Conservation (phyloP, 2,329 filamentous ascomycete genomes). For the Teratosphaeria gauchensis region DNA sequence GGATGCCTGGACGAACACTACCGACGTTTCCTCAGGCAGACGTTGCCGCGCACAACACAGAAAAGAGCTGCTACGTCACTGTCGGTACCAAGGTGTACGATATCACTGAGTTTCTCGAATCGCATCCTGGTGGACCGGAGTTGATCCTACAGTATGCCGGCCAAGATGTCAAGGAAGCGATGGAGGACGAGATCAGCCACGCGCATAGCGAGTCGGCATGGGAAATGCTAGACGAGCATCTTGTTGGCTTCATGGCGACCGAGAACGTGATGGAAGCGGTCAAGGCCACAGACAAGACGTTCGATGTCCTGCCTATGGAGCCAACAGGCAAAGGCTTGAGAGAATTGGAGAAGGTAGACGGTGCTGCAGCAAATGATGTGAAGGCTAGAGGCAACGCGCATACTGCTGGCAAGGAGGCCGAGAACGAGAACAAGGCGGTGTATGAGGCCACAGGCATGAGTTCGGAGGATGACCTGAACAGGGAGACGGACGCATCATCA, state of each 20-base stretch:
- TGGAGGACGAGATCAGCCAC: constrained; percentile 77
- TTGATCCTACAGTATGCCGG: constrained; percentile 84
- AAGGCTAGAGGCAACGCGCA: constrained; percentile 30
- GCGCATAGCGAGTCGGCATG: constrained; percentile 87
- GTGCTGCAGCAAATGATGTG: constrained; percentile 32
- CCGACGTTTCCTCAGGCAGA: constrained; percentile 75
- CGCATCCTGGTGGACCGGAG: constrained; percentile 84
- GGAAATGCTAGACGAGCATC: constrained; percentile 79
- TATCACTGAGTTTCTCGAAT: constrained; percentile 79
- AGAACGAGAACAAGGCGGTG: constrained; percentile 30
- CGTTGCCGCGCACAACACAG: constrained; percentile 68
- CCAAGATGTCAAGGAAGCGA: constrained; percentile 71
- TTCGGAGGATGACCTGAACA: constrained; percentile 72
- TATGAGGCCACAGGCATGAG: constrained; percentile 73
- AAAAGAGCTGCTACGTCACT: constrained; percentile 85
- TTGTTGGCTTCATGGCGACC: constrained; percentile 68
- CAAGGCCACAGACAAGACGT: constrained; percentile 38
- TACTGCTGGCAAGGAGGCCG: constrained; percentile 9
- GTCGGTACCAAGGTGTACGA: constrained; percentile 88
- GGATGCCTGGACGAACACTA: constrained; percentile 71
- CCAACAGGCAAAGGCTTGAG: constrained; percentile 39
- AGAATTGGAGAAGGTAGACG: constrained; percentile 41
- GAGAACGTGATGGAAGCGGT: constrained; percentile 46
- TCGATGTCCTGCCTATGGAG: constrained; percentile 44
- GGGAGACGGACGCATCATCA: constrained; percentile 63